Evolutionary conservation across 345 rosid genomes (phyloP).

Genomic region (Lumnitzera racemosa): DNA sequence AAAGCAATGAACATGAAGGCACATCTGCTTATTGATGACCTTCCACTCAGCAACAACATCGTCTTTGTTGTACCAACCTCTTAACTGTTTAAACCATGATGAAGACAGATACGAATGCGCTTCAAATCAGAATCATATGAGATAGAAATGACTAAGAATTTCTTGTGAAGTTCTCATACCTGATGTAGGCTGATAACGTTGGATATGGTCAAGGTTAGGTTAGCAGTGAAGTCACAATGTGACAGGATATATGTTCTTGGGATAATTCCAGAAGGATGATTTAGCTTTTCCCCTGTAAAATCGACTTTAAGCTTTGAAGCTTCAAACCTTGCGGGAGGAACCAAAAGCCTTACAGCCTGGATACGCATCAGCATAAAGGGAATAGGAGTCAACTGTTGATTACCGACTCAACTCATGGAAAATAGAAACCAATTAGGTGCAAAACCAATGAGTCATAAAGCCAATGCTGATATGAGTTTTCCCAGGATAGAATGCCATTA

Average conservation of each 20-base stretch:
- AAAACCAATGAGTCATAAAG: too few relatives aligned
- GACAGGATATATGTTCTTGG: slow-evolving; percentile 82
- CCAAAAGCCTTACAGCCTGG: slow-evolving; percentile 70
- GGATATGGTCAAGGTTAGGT: slow-evolving; percentile 73
- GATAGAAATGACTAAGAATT: not conserved
- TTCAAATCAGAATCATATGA: not conserved
- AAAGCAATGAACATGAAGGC: slow-evolving; percentile 71
- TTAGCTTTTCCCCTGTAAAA: slow-evolving; percentile 26
- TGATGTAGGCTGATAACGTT: slow-evolving; percentile 70
- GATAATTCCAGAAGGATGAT: slow-evolving; percentile 36
- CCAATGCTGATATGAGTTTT: too few relatives aligned
- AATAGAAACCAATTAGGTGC: not conserved
- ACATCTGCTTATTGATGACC: slow-evolving; percentile 46
- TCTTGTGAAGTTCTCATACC: slow-evolving; percentile 22
- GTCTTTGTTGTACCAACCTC: slow-evolving; percentile 85
- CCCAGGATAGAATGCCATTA: too few relatives aligned
- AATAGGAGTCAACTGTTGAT: not conserved
- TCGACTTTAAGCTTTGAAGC: slow-evolving; percentile 79
- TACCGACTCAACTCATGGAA: not conserved
- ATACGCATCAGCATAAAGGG: not conserved
- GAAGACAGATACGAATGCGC: not conserved
- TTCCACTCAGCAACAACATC: slow-evolving; percentile 97
- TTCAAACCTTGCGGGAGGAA: slow-evolving; percentile 77
- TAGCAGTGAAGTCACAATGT: slow-evolving; percentile 89
- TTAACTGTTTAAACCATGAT: slow-evolving; percentile 27